Evolutionary conservation across 352 stramenopile genomes (phyloP).

Genomic region (Globisporangium heterothallicum): DNA sequence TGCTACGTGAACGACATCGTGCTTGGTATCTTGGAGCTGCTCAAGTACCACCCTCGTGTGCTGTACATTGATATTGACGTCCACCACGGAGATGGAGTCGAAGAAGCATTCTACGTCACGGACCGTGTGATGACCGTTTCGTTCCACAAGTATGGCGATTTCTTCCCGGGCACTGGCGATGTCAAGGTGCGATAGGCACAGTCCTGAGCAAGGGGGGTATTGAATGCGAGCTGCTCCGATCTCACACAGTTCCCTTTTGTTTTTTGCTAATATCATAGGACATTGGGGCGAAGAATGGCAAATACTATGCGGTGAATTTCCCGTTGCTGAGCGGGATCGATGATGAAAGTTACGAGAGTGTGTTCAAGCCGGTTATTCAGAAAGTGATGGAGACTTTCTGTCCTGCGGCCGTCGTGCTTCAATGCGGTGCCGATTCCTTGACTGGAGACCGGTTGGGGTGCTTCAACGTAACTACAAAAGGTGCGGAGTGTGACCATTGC

Average conservation of each 20-base stretch:
- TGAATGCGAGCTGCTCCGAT: too few relatives aligned
- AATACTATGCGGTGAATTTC: slow-evolving; percentile 99
- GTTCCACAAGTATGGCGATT: slow-evolving; percentile 99
- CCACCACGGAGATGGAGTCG: slow-evolving; percentile 98
- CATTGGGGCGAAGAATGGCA: slow-evolving; percentile 86
- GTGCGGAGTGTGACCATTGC: not conserved
- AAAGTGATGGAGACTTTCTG: slow-evolving; percentile 97
- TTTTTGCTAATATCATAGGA: slow-evolving; percentile 20
- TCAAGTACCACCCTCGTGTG: slow-evolving; percentile 96
- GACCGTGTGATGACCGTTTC: slow-evolving; percentile 97
- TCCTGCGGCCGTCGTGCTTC: slow-evolving; percentile 96
- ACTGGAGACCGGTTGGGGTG: slow-evolving; percentile 96
- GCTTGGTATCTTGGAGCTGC: slow-evolving; percentile 96
- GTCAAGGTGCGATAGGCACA: slow-evolving; percentile 98
- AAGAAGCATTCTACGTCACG: slow-evolving; percentile 99
- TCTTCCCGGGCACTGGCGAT: slow-evolving; percentile 96
- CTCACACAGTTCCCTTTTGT: not conserved
- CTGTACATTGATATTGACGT: slow-evolving; percentile 99
- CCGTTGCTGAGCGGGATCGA: slow-evolving; percentile 98
- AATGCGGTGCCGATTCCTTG: slow-evolving; percentile 98
- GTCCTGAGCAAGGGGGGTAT: too few relatives aligned
- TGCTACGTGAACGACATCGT: slow-evolving; percentile 99
- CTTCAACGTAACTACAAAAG: slow-evolving; percentile 97
- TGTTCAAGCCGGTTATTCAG: slow-evolving; percentile 91
- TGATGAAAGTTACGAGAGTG: slow-evolving; percentile 92